Conservation (phyloP, 1,284 basidiomycete genomes). For the Boletus subluridellus region DNA sequence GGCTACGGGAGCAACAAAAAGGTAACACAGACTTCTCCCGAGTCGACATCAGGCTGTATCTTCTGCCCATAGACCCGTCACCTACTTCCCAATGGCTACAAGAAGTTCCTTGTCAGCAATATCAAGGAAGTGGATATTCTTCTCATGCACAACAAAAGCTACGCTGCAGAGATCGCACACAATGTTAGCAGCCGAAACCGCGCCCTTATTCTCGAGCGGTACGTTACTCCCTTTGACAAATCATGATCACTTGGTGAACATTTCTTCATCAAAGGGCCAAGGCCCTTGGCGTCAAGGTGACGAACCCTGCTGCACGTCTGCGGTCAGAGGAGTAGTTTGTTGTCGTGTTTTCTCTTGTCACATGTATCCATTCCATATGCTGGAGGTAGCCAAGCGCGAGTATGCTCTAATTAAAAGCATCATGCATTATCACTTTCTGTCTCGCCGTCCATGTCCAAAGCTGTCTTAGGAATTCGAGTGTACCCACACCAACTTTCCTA, state of each 20-base stretch:
- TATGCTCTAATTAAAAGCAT: slow-evolving; percentile 34
- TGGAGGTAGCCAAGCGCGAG: slow-evolving; percentile 40
- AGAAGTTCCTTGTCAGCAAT: slow-evolving; percentile 93
- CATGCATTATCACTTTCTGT: slow-evolving; percentile 3
- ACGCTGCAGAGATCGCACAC: slow-evolving; percentile 96
- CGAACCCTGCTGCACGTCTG: slow-evolving; percentile 92
- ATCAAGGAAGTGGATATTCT: slow-evolving; percentile 89
- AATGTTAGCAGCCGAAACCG: slow-evolving; percentile 97
- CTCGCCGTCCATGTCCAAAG: neutral
- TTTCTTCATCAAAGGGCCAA: slow-evolving; percentile 63
- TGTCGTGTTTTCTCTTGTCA: slow-evolving; percentile 28
- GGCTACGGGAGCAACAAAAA: slow-evolving; percentile 87
- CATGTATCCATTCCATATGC: slow-evolving; percentile 43
- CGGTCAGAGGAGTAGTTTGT: slow-evolving; percentile 81
- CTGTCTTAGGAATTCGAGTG: neutral
- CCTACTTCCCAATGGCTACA: slow-evolving; percentile 89
- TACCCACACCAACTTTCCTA: slow-evolving; percentile 18
- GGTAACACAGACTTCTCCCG: slow-evolving; percentile 22
- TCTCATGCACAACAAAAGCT: slow-evolving; percentile 97
- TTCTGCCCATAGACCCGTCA: slow-evolving; percentile 68
- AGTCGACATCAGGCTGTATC: slow-evolving; percentile 9
- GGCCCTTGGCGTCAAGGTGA: slow-evolving; percentile 88
- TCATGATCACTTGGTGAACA: slow-evolving; percentile 3
- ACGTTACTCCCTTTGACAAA: slow-evolving; percentile 21
- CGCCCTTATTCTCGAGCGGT: slow-evolving; percentile 88